A percentile compares a stretch with the other conserved stretches of the same genome.
phyloP scores from a whole-genome alignment of 148 eudicot species.

The Dysphania ambrosioides region DNA sequence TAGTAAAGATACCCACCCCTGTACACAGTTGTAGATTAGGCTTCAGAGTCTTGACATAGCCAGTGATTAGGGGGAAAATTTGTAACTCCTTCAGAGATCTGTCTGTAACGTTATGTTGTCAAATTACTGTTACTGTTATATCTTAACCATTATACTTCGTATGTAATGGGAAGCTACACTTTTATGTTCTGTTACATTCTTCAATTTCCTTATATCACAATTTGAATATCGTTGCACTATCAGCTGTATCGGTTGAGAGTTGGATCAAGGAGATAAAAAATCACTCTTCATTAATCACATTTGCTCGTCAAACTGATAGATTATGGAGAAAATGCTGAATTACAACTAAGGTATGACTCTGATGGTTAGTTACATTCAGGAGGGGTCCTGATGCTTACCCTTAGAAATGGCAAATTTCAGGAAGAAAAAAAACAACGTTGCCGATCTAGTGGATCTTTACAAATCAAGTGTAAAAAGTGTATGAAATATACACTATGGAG shows the following conservation, averaged over 20 bases:
- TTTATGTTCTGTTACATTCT: conserved; percentile 19
- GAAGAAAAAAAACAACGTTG: conserved; percentile 7
- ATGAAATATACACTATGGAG: conserved; percentile 1
- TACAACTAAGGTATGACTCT: background rate
- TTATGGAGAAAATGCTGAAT: background rate
- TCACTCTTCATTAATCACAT: background rate
- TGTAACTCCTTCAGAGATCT: conserved; percentile 23
- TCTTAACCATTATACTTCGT: conserved; percentile 22
- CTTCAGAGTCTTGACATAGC: conserved; percentile 20
- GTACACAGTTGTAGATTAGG: conserved; percentile 36
- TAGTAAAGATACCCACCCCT: conserved; percentile 26
- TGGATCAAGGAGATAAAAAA: background rate
- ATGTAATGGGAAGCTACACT: conserved; percentile 25
- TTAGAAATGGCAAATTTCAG: background rate
- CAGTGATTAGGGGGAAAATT: conserved; percentile 18
- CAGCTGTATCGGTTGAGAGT: background rate
- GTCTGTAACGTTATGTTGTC: conserved; percentile 28
- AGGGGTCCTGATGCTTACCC: background rate
- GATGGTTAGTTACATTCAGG: background rate
- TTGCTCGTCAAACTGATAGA: background rate
- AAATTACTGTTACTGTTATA: conserved; percentile 18
- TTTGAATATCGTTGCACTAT: background rate
- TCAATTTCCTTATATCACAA: background rate
- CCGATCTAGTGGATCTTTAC: conserved; percentile 8
- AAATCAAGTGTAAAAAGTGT: background rate